Conservation (phyloP, 163 green algal genomes). For the Prototheca wickerhamii region DNA sequence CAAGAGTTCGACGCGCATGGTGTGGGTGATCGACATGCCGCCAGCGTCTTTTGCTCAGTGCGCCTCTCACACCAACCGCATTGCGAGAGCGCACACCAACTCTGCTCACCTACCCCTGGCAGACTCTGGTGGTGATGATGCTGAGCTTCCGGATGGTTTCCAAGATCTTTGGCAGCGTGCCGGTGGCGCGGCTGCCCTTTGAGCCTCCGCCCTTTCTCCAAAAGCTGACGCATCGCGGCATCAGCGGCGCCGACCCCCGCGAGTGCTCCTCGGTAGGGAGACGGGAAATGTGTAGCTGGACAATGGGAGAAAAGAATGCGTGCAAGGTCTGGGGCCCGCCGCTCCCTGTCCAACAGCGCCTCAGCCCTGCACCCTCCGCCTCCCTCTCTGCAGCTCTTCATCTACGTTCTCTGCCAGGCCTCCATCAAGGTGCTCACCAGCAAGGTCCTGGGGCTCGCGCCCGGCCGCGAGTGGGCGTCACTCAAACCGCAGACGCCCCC, state of each 20-base stretch:
- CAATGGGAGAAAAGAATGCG: too few species aligned
- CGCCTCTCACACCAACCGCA: background rate
- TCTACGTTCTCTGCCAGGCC: conserved; percentile 32
- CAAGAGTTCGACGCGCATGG: background rate
- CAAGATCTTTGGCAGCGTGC: conserved; percentile 5
- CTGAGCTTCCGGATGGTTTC: conserved; percentile 17
- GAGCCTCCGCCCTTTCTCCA: conserved; percentile 27
- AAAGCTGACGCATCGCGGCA: conserved; percentile 28
- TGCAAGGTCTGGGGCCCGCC: too few species aligned
- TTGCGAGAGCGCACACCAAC: background rate
- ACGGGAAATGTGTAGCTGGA: too few species aligned
- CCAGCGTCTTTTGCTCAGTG: background rate
- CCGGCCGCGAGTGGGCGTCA: conserved; percentile 12
- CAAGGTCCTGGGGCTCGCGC: conserved; percentile 22
- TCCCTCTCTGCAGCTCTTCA: conserved; percentile 22
- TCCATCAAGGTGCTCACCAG: conserved; percentile 10
- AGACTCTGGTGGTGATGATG: conserved; percentile 23
- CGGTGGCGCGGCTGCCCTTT: conserved; percentile 21
- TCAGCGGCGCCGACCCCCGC: conserved; percentile 4
- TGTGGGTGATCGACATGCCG: background rate
- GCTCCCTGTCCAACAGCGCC: too few species aligned
- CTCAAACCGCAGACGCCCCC: background rate
- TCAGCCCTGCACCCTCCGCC: background rate
- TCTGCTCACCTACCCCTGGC: background rate
- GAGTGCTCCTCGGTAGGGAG: conserved; percentile 15